Base-by-base conservation (phyloP, 306 rosid species). In the Castanospermum australe region DNA sequence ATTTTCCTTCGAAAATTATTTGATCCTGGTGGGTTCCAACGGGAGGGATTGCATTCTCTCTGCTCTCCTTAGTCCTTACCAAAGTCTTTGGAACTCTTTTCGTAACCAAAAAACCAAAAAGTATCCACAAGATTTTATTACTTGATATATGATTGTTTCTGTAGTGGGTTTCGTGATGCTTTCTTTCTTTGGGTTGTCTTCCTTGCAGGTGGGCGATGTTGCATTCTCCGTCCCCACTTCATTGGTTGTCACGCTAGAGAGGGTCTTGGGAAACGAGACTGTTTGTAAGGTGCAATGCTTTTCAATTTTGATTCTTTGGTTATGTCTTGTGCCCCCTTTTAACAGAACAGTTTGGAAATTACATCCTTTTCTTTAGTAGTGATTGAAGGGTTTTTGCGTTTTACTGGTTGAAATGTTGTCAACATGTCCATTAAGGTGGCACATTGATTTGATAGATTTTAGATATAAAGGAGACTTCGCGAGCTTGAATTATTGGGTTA, bases 211-310 rank as follows among this genome's bases (percentile, higher is more conserved):
- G 51, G 99, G 99, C 17, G 99, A 95, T 86, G 90, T 93, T 78
- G 99, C 93, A 79, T 93, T 91, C 75, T 86, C 94, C 0, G 91
- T 93, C 79, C 99, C 99, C 4, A 84, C 83, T 88, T 90, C 99
- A 1, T 76, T 95, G 77, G 94, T 95, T 4, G 98, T 95, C 38
- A 95, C 98, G 5, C 96, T 95, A 41, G 97, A 95, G 89, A 90
- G 97, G 79, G 98, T 95, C 11, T 73, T 92, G 79, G 99, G 99
- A 78, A 92, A 95, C 61, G 99, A 95, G 88, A 88, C 96, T 63
- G 67, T 95, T 55, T 98, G 99, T 95, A 89, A 85, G 90, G 72
- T 88, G 79, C 86, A 77, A 44, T 84, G 52, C 61, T 77, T 28
- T 28, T 28, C 3, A 36, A 36, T 50, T 76, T 44, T 45, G 2